These are phyloP conservation scores for Colletotrichum sidae DNA, from an alignment of 2,329 filamentous ascomycete species.

Conservation along the genomic window DNA sequence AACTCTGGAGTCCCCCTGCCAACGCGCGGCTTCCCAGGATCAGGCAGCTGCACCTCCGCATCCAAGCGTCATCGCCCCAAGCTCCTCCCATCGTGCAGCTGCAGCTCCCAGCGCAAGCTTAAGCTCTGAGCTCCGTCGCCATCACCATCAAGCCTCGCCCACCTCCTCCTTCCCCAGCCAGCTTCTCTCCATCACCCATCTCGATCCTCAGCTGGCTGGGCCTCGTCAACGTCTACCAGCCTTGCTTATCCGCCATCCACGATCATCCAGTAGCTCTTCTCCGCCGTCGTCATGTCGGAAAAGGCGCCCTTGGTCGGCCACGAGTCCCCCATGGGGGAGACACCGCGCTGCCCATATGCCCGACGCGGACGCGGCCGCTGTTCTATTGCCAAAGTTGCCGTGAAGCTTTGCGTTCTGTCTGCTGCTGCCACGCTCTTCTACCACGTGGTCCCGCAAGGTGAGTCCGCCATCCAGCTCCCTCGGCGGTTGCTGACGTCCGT, in stretches of 20 bases:
- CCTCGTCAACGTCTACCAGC: conserved; percentile 3
- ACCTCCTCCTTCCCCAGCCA: not conserved
- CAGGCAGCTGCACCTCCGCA: conserved; percentile 20
- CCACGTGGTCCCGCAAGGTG: conserved; percentile 19
- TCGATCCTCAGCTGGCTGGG: conserved; percentile 34
- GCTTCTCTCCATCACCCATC: conserved; percentile 8
- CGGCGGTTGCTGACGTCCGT: not conserved
- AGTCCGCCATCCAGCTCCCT: not conserved
- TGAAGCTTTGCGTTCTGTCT: conserved; percentile 22
- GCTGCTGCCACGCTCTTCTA: conserved; percentile 26
- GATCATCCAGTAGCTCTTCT: not conserved
- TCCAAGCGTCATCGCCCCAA: conserved; percentile 30
- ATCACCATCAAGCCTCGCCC: not conserved
- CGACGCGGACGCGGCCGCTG: conserved; percentile 17
- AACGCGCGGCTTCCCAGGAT: conserved; percentile 11
- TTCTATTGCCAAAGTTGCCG: conserved; percentile 10
- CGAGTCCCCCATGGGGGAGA: not conserved
- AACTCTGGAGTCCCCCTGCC: conserved; percentile 3
- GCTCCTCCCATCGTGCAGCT: conserved; percentile 4
- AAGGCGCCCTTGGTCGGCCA: conserved; percentile 27
- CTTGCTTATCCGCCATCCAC: not conserved
- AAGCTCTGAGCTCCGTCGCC: conserved; percentile 20
- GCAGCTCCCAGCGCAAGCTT: not conserved
- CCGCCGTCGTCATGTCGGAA: conserved; percentile 19
- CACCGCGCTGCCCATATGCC: conserved; percentile 24